These are phyloP conservation scores for Flaveria robusta DNA, from an alignment of 129 eudicot genomes.

Conservation along the genomic window DNA sequence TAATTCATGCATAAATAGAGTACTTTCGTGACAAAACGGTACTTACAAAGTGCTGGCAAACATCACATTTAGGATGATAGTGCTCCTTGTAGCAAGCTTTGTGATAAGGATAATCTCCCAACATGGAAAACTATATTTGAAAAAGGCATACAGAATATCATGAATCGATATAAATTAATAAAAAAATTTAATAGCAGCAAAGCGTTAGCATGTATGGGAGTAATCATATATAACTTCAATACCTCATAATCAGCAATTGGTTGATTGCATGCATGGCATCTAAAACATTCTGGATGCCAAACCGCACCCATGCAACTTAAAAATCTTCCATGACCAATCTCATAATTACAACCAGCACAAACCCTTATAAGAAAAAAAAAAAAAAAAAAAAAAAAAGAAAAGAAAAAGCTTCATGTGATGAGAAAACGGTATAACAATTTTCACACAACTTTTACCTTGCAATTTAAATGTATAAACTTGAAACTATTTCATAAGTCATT, in stretches of 20 bases:
- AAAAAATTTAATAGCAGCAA: too few relatives aligned
- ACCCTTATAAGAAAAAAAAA: too few relatives aligned
- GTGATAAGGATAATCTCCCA: slow-evolving; percentile 78
- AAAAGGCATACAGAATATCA: neutral
- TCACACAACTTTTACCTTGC: neutral
- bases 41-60: slow-evolving; percentile 87
- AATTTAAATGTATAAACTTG: neutral
- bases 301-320: slow-evolving; percentile 91
- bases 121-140: slow-evolving; percentile 68
- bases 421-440: slow-evolving; percentile 5
- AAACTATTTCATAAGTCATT: slow-evolving; percentile 9
- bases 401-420: slow-evolving; percentile 3
- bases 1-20: neutral
- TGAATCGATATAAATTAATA: neutral
- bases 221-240: slow-evolving; percentile 20
- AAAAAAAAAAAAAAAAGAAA: slow-evolving; percentile 25
- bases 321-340: slow-evolving; percentile 87
- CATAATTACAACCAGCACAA: slow-evolving; percentile 88
- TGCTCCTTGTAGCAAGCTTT: slow-evolving; percentile 79
- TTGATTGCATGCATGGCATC: slow-evolving; percentile 87
- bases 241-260: slow-evolving; percentile 95
- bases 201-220: slow-evolving; percentile 9
- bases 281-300: slow-evolving; percentile 97
- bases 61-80: slow-evolving; percentile 87
- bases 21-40: neutral